Evolutionary conservation across 169 alveolate species (phyloP), one percentile per base, ranked within the genome.

Genomic region (Plasmodium yoelii): DNA sequence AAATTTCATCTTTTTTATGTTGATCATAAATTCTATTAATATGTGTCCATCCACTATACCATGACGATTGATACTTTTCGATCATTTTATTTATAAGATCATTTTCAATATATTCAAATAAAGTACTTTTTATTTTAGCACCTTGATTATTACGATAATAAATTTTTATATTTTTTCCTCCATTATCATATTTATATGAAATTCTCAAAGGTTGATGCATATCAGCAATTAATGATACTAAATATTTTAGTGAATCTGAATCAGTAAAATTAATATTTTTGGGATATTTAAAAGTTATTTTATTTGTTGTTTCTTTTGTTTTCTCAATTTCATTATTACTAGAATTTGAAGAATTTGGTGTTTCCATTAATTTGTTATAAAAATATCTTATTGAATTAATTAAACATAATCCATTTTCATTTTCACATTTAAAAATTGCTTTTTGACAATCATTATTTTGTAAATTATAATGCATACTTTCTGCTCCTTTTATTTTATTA

Each of bases 21-120:
- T 92, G 89, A 34, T 90, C 82, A n/a, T 94, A 94, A 8, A 95
- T 87, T 22, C 95, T 88, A 42, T 93, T 88, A 26, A 95, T 93
- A 71, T 95, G 97, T 2, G 97, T 95, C 97, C 97, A 95, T n/a
- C 96, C 94, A 2, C 97, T 96, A 64, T 93, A 95, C 97, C 97
- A 95, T 15, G 95, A 91, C n/a, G 92, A 88, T 75, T 75, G 92
- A 75, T 82, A 71, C 13, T 53, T 82, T 1, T 65, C 39, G 0
- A 71, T 59, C 84, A 82, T 70, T 42, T 70, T 82, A 49, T 65
- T 59, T 8, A 82, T 57, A 22, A 82, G 15, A 34, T 82, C 72
- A 24, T 64, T 82, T 15, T 82, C 90, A 22, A 82, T n/a, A 44
- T 57, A 69, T 49, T 63, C 68, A 57, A 70, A 70, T 19, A 82